These are phyloP conservation scores for Coniochaeta sp. DNA, from an alignment of 2,329 filamentous ascomycete species.

Conservation along the genomic window DNA sequence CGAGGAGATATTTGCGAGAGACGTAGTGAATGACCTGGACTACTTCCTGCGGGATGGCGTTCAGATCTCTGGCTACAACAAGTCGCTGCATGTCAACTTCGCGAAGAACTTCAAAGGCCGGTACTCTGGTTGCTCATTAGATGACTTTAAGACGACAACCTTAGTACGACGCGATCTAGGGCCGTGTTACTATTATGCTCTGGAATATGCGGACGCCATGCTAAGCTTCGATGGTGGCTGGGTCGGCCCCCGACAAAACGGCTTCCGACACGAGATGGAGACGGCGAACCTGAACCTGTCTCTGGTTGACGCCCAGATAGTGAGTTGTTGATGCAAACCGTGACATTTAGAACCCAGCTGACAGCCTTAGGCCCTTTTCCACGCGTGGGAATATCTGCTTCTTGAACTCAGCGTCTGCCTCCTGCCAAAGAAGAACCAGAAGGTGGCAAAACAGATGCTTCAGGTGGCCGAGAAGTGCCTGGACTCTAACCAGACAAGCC, in stretches of 20 bases:
- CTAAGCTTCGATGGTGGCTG: slow-evolving; percentile 73
- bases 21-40: slow-evolving; percentile 65
- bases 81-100: slow-evolving; percentile 78
- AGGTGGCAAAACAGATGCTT: slow-evolving; percentile 62
- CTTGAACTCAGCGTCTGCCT: slow-evolving; percentile 69
- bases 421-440: slow-evolving; percentile 36
- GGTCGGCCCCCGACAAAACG: slow-evolving; percentile 60
- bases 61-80: slow-evolving; percentile 75
- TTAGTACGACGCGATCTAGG: slow-evolving; percentile 62
- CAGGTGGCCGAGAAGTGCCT: slow-evolving; percentile 73
- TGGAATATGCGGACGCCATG: slow-evolving; percentile 67
- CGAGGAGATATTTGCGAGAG: slow-evolving; percentile 56
- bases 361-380: slow-evolving; percentile 59
- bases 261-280: slow-evolving; percentile 76
- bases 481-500: slow-evolving; percentile 63
- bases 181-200: slow-evolving; percentile 74
- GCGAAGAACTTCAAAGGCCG: slow-evolving; percentile 75
- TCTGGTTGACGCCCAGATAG: slow-evolving; percentile 84
- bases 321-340: slow-evolving; percentile 33
- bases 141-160: slow-evolving; percentile 71
- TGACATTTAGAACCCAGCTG: not conserved
- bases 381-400: slow-evolving; percentile 83
- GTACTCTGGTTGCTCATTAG: slow-evolving; percentile 66
- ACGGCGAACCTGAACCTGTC: slow-evolving; percentile 87
- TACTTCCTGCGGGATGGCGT: slow-evolving; percentile 78